Conservation (phyloP, 2,329 filamentous ascomycete species). For the Epichloe amarillans region DNA sequence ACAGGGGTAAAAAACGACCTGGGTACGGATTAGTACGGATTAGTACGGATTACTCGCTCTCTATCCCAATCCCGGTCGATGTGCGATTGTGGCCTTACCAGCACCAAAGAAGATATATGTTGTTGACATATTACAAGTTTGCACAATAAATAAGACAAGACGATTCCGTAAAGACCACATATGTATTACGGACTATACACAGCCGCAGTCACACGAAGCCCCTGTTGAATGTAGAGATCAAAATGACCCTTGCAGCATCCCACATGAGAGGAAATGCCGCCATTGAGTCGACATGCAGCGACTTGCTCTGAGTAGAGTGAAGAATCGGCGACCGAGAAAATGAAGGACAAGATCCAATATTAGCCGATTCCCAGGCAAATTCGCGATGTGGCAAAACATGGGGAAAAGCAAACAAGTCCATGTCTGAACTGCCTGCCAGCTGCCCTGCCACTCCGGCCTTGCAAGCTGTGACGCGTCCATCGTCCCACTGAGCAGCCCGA, state of each 20-base stretch:
- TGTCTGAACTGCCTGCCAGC: neutral
- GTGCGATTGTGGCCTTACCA: no score
- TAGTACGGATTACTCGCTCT: no score
- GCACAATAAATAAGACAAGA: neutral
- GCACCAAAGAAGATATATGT: no score
- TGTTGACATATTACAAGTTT: neutral
- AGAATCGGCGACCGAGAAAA: neutral
- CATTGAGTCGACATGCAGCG: neutral
- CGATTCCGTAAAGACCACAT: neutral
- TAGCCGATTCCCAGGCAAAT: neutral
- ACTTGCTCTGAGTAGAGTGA: neutral
- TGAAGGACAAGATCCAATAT: neutral
- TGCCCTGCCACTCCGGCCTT: no score
- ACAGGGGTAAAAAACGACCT: no score
- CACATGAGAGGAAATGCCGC: neutral
- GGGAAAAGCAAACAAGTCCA: conserved; percentile 4
- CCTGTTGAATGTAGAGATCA: neutral
- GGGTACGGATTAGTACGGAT: no score
- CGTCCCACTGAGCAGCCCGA: no score
- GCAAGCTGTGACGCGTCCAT: no score
- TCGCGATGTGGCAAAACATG: conserved; percentile 4
- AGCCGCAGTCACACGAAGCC: neutral
- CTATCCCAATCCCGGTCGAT: no score
- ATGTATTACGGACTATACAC: neutral
- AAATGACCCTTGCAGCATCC: neutral